Evolutionary conservation across 1,284 basidiomycete species (phyloP).

Genomic region (Schizophyllum amplum): DNA sequence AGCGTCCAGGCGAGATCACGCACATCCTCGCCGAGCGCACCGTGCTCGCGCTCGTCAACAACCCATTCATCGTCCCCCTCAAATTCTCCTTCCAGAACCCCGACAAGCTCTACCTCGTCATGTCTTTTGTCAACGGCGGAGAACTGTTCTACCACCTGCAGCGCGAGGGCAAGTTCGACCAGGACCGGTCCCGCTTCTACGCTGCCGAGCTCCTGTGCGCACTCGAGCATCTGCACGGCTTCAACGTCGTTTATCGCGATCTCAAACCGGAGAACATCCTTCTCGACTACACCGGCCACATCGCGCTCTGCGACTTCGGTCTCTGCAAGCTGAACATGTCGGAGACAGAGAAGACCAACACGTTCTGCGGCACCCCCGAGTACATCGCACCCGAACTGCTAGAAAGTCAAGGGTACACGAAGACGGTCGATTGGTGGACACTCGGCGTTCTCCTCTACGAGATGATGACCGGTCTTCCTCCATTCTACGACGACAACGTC

Average conservation of each 20-base stretch:
- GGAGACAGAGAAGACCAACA: constrained; percentile 96
- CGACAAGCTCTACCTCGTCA: constrained; percentile 95
- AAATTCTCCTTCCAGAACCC: constrained; percentile 99
- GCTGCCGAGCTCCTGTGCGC: constrained; percentile 93
- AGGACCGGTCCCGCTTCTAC: constrained; percentile 91
- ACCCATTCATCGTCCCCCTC: constrained; percentile 97
- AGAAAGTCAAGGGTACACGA: constrained; percentile 96
- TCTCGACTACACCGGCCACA: constrained; percentile 95
- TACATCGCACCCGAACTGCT: constrained; percentile 96
- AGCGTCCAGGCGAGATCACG: constrained; percentile 92
- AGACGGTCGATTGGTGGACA: constrained; percentile 99
- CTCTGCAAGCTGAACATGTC: constrained; percentile 99
- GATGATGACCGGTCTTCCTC: constrained; percentile 98
- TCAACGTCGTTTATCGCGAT: constrained; percentile 98
- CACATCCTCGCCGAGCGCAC: constrained; percentile 97
- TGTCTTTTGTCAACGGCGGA: constrained; percentile 98
- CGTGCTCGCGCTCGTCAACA: constrained; percentile 95
- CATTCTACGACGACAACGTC: constrained; percentile 98
- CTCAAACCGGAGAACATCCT: constrained; percentile 98
- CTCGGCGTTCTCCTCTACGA: constrained; percentile 96
- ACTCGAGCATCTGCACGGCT: constrained; percentile 92
- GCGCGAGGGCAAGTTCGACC: constrained; percentile 94
- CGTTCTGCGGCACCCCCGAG: constrained; percentile 99
- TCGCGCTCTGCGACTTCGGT: constrained; percentile 96
- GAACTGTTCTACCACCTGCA: constrained; percentile 98